Base-by-base conservation (phyloP, 1,284 basidiomycete species). In the Lentinula novae-zelandiae region DNA sequence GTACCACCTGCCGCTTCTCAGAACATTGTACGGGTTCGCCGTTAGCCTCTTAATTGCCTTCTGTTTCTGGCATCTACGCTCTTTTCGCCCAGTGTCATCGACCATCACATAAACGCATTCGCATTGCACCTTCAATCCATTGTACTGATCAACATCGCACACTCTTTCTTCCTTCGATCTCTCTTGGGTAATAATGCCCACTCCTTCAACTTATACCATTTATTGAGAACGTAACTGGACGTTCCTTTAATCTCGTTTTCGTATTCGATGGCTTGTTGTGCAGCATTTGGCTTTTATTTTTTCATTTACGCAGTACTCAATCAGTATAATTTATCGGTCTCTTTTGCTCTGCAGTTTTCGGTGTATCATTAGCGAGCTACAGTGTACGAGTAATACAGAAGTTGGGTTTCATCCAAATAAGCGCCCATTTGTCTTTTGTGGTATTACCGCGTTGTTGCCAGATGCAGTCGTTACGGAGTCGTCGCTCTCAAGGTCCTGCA, bases 401-500 rank as follows among this genome's bases (percentile, higher is more conserved):
- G 17, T 8, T 46, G 17, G 27, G 27, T 27, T 27, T 27, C 27
- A 27, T 27, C 27, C 27, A 4, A 42, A 8, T 55, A 46, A 46
- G 54, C 42, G 54, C 54, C 42, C n/a, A 56, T 15, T 34, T 12
- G 27, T 15, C 8, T 27, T 33, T 15, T n/a, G 20, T 22, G 2
- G 9, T 15, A 42, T 20, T 50, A 42, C 52, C 44, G 17, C 44
- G 46, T 27, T 33, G 31, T 17, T 33, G 9, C 33, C 36, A 42
- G 42, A 87, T 89, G 87, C 83, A 89, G 69, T 87, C 86, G 2
- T 80, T 90, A 2, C 84, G 87, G 50, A 81, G 82, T 9, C 76
- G 84, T 61, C 81, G 84, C 5, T 82, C 86, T 2, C 77, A 83
- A 65, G 72, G 76, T 3, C 73, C 77, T 44, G 65, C 70, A 61